phyloP scores from a whole-genome alignment of 495 filamentous ascomycete genomes.

The Immersiella caudata region DNA sequence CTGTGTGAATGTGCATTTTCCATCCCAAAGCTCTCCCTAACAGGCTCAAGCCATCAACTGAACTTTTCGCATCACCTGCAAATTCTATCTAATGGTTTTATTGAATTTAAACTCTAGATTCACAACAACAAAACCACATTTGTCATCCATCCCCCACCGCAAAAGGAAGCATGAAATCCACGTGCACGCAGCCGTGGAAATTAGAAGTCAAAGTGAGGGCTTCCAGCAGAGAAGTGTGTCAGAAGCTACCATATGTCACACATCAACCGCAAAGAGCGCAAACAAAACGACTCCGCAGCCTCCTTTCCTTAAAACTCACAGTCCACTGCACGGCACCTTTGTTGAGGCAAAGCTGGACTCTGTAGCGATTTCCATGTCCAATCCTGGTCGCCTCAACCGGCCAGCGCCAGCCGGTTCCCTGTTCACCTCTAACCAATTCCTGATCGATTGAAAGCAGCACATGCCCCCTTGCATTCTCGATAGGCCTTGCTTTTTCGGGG shows the following conservation, averaged over 20 bases:
- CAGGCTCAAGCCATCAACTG: background rate
- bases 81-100: background rate
- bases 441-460: too few relatives aligned
- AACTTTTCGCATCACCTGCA: background rate
- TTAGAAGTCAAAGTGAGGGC: background rate
- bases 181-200: background rate
- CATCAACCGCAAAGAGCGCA: background rate
- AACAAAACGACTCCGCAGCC: background rate
- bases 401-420: too few relatives aligned
- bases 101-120: background rate
- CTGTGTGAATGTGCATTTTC: background rate
- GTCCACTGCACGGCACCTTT: too few relatives aligned
- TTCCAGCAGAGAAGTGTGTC: background rate
- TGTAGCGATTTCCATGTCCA: too few relatives aligned
- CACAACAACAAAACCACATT: background rate
- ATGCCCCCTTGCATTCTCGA: too few relatives aligned
- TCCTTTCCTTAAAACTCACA: too few relatives aligned
- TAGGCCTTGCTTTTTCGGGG: too few relatives aligned
- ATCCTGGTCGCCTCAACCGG: too few relatives aligned
- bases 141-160: background rate
- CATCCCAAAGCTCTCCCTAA: background rate
- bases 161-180: background rate
- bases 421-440: too few relatives aligned
- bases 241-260: background rate
- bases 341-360: too few relatives aligned